These are phyloP conservation scores for Phytophthora boehmeriae DNA, from an alignment of 352 stramenopile genomes.

Conservation along the genomic window DNA sequence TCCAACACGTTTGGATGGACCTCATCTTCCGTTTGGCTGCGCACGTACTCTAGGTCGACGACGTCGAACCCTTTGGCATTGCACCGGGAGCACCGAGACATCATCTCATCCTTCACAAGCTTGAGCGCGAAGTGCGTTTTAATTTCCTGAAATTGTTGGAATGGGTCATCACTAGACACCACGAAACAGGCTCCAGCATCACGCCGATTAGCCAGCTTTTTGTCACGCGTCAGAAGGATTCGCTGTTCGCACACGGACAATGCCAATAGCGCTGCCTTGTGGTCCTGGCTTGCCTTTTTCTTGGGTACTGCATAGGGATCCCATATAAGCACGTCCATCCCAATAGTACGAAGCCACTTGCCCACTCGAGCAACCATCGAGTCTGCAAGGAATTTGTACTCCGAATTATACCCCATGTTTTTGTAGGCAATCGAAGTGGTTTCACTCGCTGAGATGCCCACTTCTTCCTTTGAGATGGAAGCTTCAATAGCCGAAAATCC, in stretches of 20 bases:
- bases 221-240: constrained; percentile 80
- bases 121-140: constrained; percentile 71
- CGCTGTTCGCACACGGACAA: constrained; percentile 63
- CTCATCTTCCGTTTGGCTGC: constrained; percentile 51
- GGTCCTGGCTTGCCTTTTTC: constrained; percentile 37
- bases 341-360: constrained; percentile 78
- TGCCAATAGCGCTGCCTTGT: constrained; percentile 53
- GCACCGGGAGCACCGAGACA: constrained; percentile 74
- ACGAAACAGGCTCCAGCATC: constrained; percentile 80
- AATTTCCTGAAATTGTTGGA: constrained; percentile 80
- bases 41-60: constrained; percentile 58
- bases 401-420: constrained; percentile 7
- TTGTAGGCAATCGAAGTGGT: neutral
- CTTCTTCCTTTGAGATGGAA: neutral
- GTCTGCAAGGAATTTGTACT: constrained; percentile 77
- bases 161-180: constrained; percentile 70
- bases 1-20: constrained; percentile 63
- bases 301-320: constrained; percentile 42
- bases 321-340: constrained; percentile 79
- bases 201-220: constrained; percentile 67
- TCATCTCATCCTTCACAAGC: constrained; percentile 69
- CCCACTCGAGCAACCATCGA: constrained; percentile 79
- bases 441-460: neutral
- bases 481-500: constrained; percentile 26
- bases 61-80: constrained; percentile 70